Percentiles rank a stretch among this genome's conserved stretches.
These are phyloP conservation scores for Penicillium concentricum DNA, from an alignment of 2,329 filamentous ascomycete genomes.

Conservation along the genomic window DNA sequence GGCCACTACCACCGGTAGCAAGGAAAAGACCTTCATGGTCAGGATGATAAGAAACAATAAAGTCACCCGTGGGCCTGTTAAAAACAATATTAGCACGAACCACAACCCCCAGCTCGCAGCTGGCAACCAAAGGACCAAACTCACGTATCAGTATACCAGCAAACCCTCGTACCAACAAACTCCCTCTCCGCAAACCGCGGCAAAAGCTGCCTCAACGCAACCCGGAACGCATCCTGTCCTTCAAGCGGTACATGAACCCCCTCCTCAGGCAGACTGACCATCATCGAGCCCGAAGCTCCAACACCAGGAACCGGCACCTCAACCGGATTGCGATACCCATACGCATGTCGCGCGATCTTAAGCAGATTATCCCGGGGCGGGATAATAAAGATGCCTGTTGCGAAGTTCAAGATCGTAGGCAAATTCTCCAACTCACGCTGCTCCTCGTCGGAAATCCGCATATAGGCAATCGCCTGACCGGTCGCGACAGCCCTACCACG, in stretches of 20 bases:
- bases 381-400: conserved; percentile 55
- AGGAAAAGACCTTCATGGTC: conserved; percentile 51
- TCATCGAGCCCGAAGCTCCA: conserved; percentile 25
- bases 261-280: conserved; percentile 41
- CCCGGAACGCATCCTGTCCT: conserved; percentile 61
- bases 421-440: conserved; percentile 62
- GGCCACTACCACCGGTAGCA: conserved; percentile 54
- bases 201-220: conserved; percentile 60
- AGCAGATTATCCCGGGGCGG: conserved; percentile 57
- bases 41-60: conserved; percentile 69
- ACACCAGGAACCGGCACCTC: conserved; percentile 29
- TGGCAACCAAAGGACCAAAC: conserved; percentile 10
- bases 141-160: conserved; percentile 74
- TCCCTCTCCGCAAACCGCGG: conserved; percentile 60
- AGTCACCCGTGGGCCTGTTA: conserved; percentile 60
- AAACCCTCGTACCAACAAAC: conserved; percentile 63
- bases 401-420: conserved; percentile 60
- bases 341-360: conserved; percentile 69
- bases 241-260: conserved; percentile 50
- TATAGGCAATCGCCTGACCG: conserved; percentile 76
- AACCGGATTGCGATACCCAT: conserved; percentile 59
- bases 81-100: not conserved
- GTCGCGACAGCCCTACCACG: conserved; percentile 74
- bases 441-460: conserved; percentile 71
- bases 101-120: not conserved